A percentile compares a stretch with the other conserved stretches of the same genome.
Evolutionary conservation across 768 basidiomycete species (phyloP).

Genomic region (Podaxis pistillaris): DNA sequence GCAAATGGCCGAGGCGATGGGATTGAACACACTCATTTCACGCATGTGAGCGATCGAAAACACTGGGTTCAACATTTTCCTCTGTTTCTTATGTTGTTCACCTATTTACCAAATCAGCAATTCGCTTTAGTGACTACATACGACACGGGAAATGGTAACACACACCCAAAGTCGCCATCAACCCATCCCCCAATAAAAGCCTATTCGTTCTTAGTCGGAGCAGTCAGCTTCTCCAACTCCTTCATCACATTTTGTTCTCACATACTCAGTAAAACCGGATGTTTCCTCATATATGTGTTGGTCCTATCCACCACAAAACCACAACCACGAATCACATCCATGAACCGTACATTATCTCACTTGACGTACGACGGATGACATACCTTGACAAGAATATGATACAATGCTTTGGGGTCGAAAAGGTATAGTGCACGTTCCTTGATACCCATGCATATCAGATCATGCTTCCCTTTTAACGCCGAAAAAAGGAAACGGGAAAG

Average conservation of each 20-base stretch:
- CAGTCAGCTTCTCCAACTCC: neutral
- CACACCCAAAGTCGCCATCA: slow-evolving; percentile 26
- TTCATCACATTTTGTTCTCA: neutral
- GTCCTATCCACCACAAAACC: slow-evolving; percentile 25
- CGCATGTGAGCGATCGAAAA: slow-evolving; percentile 43
- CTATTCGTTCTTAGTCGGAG: slow-evolving; percentile 14
- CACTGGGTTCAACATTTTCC: slow-evolving; percentile 44
- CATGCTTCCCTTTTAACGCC: neutral
- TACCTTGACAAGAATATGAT: slow-evolving; percentile 45
- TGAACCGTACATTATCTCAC: too few species aligned
- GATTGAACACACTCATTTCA: slow-evolving; percentile 22
- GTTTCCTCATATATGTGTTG: slow-evolving; percentile 29
- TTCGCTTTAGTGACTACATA: neutral
- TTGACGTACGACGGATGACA: neutral
- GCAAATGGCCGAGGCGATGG: neutral
- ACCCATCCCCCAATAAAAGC: slow-evolving; percentile 27
- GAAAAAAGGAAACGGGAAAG: neutral
- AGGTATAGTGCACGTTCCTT: slow-evolving; percentile 35
- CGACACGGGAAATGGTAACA: neutral
- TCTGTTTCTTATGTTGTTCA: slow-evolving; percentile 38
- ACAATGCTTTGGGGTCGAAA: slow-evolving; percentile 43
- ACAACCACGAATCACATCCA: slow-evolving; percentile 12
- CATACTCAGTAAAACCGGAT: slow-evolving; percentile 25
- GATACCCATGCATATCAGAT: too few species aligned
- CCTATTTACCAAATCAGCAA: slow-evolving; percentile 23